Evolutionary conservation across 1,139 yeast species (phyloP), one percentile per base, ranked within the genome.

Genomic region (Yamadazyma mexicana): DNA sequence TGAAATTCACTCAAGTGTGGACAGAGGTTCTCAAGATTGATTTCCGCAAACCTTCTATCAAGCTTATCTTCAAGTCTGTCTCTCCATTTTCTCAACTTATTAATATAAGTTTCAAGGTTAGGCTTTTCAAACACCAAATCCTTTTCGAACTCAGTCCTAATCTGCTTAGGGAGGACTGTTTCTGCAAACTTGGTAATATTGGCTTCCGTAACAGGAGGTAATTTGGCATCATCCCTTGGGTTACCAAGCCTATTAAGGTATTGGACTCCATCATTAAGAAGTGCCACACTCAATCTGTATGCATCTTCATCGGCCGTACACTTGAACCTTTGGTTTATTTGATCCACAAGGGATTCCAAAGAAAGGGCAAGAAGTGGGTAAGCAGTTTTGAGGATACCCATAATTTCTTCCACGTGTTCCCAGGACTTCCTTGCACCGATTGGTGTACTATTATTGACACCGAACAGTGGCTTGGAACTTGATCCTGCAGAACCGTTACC

Each of bases 1-100:
- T 94, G 98, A 78, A 94, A 92, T 59, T 91, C 97, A 60, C 95
- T 86, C 59, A 94, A 73, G 52, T 91, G 98, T 20, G 98, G 97
- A 56, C 97, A 89, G 48, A 92, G 73, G 43, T 89, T 83, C 61
- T 94, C 98, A 51, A 94, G 68, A 51, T 89, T 86, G 34, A 87
- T 80, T 53, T 82, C 83, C 9, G 85, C 79, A 49, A 83, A 79
- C 42, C 86, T 75, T 53, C 97, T 75, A 57, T 92, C 98, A 46
- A 94, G 73, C 58, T 87, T 88, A 51, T 87, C 95, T 60, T 92
- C 98, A 45, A 92, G 72, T 38, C 97, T 73, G 53, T 89, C 94
- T 53, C 96, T 78, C 99, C 99, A 94, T 55, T 79, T 83, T 43
- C 97, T 75, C 58, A 94, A 69, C 56, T 89, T 84, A 38, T 77